These are phyloP conservation scores for Abelmoschus esculentus DNA, from an alignment of 345 rosid species.

Conservation along the genomic window DNA sequence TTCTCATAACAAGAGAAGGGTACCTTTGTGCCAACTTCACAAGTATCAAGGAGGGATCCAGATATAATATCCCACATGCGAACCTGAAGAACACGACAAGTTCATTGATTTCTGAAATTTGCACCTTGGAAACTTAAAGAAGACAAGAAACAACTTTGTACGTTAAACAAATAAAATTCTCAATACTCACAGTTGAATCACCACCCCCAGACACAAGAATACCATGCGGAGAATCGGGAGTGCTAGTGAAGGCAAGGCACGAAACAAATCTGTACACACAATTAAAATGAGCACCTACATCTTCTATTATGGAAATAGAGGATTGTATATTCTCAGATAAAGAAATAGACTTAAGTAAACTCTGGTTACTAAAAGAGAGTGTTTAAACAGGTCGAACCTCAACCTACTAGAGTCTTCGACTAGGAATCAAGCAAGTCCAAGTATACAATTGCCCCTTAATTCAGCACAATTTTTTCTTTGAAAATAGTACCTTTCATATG, in stretches of 20 bases:
- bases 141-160: neutral
- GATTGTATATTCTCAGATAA: neutral
- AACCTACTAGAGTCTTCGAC: neutral
- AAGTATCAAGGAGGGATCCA: conserved; percentile 81
- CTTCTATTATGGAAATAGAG: neutral
- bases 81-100: conserved; percentile 40
- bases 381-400: neutral
- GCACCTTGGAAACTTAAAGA: conserved; percentile 8
- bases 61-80: conserved; percentile 78
- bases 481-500: neutral
- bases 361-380: neutral
- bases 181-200: conserved; percentile 71
- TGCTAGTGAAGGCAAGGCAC: conserved; percentile 57
- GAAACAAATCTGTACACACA: conserved; percentile 58
- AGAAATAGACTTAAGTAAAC: neutral
- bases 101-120: neutral
- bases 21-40: conserved; percentile 70
- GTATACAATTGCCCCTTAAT: no score
- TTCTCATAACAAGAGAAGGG: conserved; percentile 4
- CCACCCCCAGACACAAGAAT: conserved; percentile 92
- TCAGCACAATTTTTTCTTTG: neutral
- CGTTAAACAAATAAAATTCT: conserved; percentile 9
- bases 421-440: no score
- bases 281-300: neutral
- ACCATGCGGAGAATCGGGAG: conserved; percentile 44